phyloP scores from a whole-genome alignment of 2,329 filamentous ascomycete genomes.

The Fusarium pseudonygamai region DNA sequence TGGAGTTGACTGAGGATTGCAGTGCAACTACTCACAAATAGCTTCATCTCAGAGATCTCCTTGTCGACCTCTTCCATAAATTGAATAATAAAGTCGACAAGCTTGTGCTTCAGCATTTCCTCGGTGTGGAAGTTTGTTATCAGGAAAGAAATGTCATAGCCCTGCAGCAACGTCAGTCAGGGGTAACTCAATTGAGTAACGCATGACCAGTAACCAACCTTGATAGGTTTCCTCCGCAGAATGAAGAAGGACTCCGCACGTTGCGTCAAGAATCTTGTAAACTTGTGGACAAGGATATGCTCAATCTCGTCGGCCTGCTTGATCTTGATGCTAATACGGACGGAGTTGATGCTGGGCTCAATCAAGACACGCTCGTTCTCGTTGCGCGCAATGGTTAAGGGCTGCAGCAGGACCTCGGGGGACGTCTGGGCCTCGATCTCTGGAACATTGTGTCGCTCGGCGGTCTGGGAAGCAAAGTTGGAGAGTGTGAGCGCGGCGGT shows the following conservation, averaged over 20 bases:
- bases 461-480: slow-evolving; percentile 97
- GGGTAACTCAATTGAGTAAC: slow-evolving; percentile 1
- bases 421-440: slow-evolving; percentile 94
- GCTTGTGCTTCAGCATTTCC: slow-evolving; percentile 98
- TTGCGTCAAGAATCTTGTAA: slow-evolving; percentile 88
- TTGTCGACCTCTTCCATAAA: slow-evolving; percentile 99
- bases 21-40: slow-evolving; percentile 77
- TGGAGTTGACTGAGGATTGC: background rate
- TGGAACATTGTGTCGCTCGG: slow-evolving; percentile 97
- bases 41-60: slow-evolving; percentile 99
- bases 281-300: slow-evolving; percentile 97
- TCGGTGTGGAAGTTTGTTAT: slow-evolving; percentile 99
- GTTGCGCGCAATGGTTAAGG: slow-evolving; percentile 89
- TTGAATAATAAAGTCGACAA: slow-evolving; percentile 98
- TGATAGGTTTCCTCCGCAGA: slow-evolving; percentile 91
- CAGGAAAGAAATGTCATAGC: slow-evolving; percentile 98
- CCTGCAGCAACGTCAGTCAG: slow-evolving; percentile 60
- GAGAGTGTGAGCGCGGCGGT: slow-evolving; percentile 88
- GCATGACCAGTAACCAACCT: slow-evolving; percentile 64
- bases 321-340: slow-evolving; percentile 97
- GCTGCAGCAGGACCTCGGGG: slow-evolving; percentile 92
- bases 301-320: slow-evolving; percentile 99
- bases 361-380: slow-evolving; percentile 97
- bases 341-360: slow-evolving; percentile 95
- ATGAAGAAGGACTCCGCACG: slow-evolving; percentile 95